Evolutionary conservation across 2,329 filamentous ascomycete species (phyloP), one percentile per base, ranked within the genome.

Genomic region (Gaeumannomyces sp.): DNA sequence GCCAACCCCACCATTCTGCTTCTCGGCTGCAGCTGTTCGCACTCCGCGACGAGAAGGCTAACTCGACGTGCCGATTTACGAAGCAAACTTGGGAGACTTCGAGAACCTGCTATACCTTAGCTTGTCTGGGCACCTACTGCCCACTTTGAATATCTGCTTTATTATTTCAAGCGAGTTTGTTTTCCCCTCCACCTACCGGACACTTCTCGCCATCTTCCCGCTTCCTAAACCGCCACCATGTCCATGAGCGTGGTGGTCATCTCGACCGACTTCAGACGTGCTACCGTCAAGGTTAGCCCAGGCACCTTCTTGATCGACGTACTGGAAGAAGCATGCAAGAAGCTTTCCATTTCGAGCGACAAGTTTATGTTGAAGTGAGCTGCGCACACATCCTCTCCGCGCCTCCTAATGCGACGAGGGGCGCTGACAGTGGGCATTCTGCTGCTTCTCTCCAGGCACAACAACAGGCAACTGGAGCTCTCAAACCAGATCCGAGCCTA

Each of bases 391-490:
- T 22, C 27, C 6, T 27, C 29, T 59, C 28, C 25, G n/a, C 27
- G 10, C 16, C 10, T 2, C 53, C 3, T 67, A 66, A 50, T 69
- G 22, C 45, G n/a, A 53, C 19, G 22, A 53, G 45, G 22, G 45
- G 45, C 63, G 61, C 28, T 22, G n/a, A 45, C n/a, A 50, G 35
- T 53, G 45, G 22, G 4, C 45, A n/a, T n/a, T 22, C 22, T n/a
- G 22, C 22, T 25, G 19, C 58, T 53, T 10, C 22, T 22, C 28
- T 13, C 3, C 65, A 93, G 90, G 72, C 81, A 93, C 76, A 93
- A 92, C 74, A 91, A 94, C 76, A 97, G 94, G 73, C 82, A 86
- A 45, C 81, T 99, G 66, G 93, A 97, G 72, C 84, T 99, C 11
- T 94, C 93, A 8, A 84, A 92, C 65, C 89, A 91, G 58, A 92